Evolutionary conservation across 495 filamentous ascomycete species (phyloP), one percentile per base, ranked within the genome.

Genomic region (Penicillium goetzii): DNA sequence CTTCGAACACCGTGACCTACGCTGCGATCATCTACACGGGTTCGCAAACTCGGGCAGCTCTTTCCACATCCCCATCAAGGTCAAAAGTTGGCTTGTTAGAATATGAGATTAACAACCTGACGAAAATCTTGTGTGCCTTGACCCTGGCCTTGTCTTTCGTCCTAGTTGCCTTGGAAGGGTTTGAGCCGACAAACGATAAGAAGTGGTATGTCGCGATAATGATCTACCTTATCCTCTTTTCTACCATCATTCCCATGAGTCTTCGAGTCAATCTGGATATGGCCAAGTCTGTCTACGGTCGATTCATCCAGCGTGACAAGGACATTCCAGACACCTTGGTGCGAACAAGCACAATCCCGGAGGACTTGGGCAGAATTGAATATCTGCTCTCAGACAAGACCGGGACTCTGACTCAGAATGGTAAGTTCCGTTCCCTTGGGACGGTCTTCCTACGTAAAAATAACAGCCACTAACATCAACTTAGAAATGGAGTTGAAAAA

Each of bases 381-480:
- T 99, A 98, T 70, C 83, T 99, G 12, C 83, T 99, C 15, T 97
- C 91, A 61, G 95, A 99, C 75, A 99, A 99, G 76, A 99, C 95
- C 10, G 95, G 95, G 10, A 99, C 95, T 12, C 76, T 99, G 58
- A 99, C 95, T 12, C 93, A 97, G 70, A 99, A 99, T 72, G 88
- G 83, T 84, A 64, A 68, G 77, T 68, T 23, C 10, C 33, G 28
- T 43, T 21, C 43, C 32, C 43, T 25, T 43, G n/a, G n/a, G n/a
- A 0, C 49, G n/a, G 4, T 25, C 14, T 25, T 1, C 9, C 26
- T 41, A n/a, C 49, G 66, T 69, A 56, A 41, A 12, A 56, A 17
- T 34, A 32, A 49, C 47, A 30, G 36, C 52, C 36, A 34, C 54
- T 56, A 49, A 62, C 66, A 59, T 41, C 69, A 40, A 51, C 50